Evolutionary conservation across 2,329 filamentous ascomycete genomes (phyloP).

Genomic region (Cercospora sojina): DNA sequence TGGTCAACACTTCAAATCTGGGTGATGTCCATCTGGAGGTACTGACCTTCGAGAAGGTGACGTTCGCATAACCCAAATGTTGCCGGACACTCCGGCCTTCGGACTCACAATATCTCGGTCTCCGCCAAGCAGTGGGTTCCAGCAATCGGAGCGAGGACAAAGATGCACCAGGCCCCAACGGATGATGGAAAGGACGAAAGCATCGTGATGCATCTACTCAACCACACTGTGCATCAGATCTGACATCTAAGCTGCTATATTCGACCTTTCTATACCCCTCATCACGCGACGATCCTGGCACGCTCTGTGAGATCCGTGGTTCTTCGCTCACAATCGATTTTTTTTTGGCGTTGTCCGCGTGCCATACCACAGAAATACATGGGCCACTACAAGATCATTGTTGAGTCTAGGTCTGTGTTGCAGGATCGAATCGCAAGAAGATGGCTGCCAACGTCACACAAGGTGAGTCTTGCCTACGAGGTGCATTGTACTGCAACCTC

Average conservation of each 20-base stretch:
- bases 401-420: not conserved
- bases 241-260: not conserved
- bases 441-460: not conserved
- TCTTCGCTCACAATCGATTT: not conserved
- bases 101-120: not conserved
- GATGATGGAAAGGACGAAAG: slow-evolving; percentile 3
- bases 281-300: not conserved
- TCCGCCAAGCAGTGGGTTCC: not conserved
- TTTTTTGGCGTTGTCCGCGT: not conserved
- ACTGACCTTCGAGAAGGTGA: not conserved
- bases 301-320: not conserved
- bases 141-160: not conserved
- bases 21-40: not conserved
- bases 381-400: not conserved
- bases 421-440: not conserved
- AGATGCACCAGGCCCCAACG: not conserved
- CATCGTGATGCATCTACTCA: not conserved
- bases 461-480: not conserved
- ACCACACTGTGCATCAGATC: not conserved
- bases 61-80: not conserved
- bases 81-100: not conserved
- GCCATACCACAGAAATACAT: not conserved
- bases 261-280: not conserved
- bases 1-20: not conserved
- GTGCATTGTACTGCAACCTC: not conserved